Conservation (phyloP, 768 basidiomycete genomes). For the Trametes punicea region DNA sequence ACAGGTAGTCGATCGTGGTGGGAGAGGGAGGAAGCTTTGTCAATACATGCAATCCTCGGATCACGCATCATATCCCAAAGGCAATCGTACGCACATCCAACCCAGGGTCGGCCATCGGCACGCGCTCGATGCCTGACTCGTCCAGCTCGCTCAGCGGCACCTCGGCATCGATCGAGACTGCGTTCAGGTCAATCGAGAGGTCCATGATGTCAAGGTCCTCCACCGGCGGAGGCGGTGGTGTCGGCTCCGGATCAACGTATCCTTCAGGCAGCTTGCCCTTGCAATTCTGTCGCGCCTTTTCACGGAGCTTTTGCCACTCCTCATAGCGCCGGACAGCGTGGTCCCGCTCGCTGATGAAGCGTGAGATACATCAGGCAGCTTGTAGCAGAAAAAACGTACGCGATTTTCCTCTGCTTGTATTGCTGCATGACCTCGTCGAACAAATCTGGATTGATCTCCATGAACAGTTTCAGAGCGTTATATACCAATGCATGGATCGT, state of each 20-base stretch:
- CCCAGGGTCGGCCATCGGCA: slow-evolving; percentile 91
- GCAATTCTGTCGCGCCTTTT: slow-evolving; percentile 69
- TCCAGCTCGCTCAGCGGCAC: slow-evolving; percentile 60
- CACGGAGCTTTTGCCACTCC: slow-evolving; percentile 84
- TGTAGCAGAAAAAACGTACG: slow-evolving; percentile 49
- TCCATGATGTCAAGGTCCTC: slow-evolving; percentile 88
- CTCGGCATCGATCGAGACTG: slow-evolving; percentile 73
- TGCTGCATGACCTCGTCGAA: slow-evolving; percentile 93
- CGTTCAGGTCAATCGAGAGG: slow-evolving; percentile 85
- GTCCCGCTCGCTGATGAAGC: slow-evolving; percentile 69
- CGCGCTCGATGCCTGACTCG: slow-evolving; percentile 79
- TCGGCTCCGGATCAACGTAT: slow-evolving; percentile 63
- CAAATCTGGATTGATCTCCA: slow-evolving; percentile 97
- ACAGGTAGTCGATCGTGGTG: slow-evolving; percentile 16
- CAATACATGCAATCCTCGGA: slow-evolving; percentile 22
- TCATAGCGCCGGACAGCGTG: slow-evolving; percentile 82
- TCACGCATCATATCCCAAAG: slow-evolving; percentile 16
- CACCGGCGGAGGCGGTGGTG: slow-evolving; percentile 72
- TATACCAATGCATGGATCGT: slow-evolving; percentile 99
- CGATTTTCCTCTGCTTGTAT: slow-evolving; percentile 83
- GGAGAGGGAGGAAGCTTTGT: slow-evolving; percentile 16
- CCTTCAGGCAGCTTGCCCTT: slow-evolving; percentile 68
- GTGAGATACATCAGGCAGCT: neutral
- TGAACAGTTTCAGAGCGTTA: slow-evolving; percentile 96
- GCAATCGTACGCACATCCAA: slow-evolving; percentile 61